A percentile compares a stretch with the other conserved stretches of the same genome.
Conservation (phyloP, 345 rosid genomes). For the Populus simonii region DNA sequence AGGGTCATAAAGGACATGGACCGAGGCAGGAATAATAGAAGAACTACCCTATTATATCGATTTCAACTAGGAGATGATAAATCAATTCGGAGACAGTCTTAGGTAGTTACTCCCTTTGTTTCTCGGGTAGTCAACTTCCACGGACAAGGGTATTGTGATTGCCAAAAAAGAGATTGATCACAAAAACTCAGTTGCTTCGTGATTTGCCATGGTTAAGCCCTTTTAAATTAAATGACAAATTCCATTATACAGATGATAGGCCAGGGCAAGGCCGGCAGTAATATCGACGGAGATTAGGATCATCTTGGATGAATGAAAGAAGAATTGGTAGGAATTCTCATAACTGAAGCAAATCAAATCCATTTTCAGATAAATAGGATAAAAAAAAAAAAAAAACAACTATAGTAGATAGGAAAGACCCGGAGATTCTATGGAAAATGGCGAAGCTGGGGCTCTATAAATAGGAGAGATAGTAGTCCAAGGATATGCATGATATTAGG, state of each 20-base stretch:
- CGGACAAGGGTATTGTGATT: neutral
- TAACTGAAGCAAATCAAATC: neutral
- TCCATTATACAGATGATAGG: neutral
- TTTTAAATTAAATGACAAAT: too few relatives aligned
- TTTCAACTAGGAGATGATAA: neutral
- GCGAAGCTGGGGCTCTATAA: neutral
- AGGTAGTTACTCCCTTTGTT: neutral
- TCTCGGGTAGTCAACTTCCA: neutral
- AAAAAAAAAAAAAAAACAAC: too few relatives aligned
- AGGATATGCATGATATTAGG: neutral
- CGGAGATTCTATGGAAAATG: neutral
- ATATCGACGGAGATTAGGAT: neutral
- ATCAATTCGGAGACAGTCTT: neutral
- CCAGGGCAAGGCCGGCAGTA: neutral
- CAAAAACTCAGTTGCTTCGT: too few relatives aligned
- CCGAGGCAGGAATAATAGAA: neutral
- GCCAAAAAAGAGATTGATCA: too few relatives aligned
- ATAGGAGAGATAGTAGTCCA: neutral
- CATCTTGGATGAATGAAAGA: neutral
- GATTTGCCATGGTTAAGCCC: too few relatives aligned
- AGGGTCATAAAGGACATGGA: neutral
- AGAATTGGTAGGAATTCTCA: neutral
- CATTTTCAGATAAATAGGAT: neutral
- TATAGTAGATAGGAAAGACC: neutral
- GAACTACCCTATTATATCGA: neutral